Percentiles rank a stretch among this genome's conserved stretches.
These are phyloP conservation scores for Tuber indicum DNA, from an alignment of 495 filamentous ascomycete species.

Conservation along the genomic window DNA sequence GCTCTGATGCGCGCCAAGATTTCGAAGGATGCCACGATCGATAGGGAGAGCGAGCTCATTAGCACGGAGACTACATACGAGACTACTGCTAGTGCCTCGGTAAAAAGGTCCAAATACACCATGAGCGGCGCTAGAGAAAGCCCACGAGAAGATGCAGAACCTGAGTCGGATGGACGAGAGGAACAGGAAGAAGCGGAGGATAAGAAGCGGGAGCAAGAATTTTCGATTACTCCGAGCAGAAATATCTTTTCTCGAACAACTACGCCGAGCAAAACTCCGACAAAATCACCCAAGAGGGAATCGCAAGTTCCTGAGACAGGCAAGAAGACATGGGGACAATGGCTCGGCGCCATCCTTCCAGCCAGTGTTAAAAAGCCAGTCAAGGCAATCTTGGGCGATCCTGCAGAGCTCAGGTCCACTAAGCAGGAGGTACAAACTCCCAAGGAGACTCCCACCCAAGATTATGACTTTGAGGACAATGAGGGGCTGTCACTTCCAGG, in stretches of 20 bases:
- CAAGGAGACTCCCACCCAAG: constrained; percentile 1
- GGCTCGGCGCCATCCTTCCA: constrained; percentile 34
- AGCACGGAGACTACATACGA: constrained; percentile 29
- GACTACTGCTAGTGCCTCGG: constrained; percentile 9
- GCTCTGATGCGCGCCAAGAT: constrained; percentile 35
- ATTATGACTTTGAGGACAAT: constrained; percentile 23
- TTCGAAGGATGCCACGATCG: constrained; percentile 21
- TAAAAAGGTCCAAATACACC: constrained; percentile 21
- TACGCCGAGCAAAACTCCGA: constrained; percentile 27
- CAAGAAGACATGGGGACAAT: constrained; percentile 40
- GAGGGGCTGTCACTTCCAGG: constrained; percentile 26
- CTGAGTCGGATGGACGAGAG: constrained; percentile 21
- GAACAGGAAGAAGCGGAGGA: constrained; percentile 34
- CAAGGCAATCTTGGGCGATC: constrained; percentile 29
- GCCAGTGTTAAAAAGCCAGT: constrained; percentile 37
- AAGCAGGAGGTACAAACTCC: constrained; percentile 28
- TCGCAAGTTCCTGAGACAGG: constrained; percentile 23
- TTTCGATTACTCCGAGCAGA: constrained; percentile 26
- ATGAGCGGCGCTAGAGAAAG: constrained; percentile 36
- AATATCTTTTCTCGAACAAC: constrained; percentile 25
- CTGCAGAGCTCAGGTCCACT: constrained; percentile 5
- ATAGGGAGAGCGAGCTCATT: constrained; percentile 27
- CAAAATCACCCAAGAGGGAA: constrained; percentile 19
- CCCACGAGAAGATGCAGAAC: background rate
- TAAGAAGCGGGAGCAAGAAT: constrained; percentile 14